phyloP scores from a whole-genome alignment of 129 eudicot species.

The Helianthus tuberosus region DNA sequence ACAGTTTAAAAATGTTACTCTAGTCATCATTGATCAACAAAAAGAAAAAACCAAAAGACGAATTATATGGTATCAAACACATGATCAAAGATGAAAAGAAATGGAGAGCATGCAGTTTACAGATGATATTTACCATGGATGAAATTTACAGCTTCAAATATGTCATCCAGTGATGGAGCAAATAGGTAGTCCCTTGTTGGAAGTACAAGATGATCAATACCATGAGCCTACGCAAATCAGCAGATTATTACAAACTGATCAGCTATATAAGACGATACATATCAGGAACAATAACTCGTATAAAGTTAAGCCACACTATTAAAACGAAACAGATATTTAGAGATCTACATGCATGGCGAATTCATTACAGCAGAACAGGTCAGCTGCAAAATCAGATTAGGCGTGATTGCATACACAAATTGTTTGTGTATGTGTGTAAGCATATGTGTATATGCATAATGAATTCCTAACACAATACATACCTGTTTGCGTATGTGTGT shows the following conservation, averaged over 20 bases:
- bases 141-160: constrained; percentile 33
- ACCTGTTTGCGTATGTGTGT: neutral
- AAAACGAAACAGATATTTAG: neutral
- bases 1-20: too few species aligned
- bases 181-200: constrained; percentile 86
- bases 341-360: neutral
- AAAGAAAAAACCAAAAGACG: too few species aligned
- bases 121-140: constrained; percentile 55
- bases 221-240: constrained; percentile 44
- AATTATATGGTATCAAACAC: neutral
- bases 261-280: too few species aligned
- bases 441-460: too few species aligned
- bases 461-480: too few species aligned
- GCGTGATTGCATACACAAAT: neutral
- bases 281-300: neutral
- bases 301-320: neutral
- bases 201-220: constrained; percentile 67
- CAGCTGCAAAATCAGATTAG: neutral
- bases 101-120: neutral
- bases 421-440: neutral
- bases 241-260: too few species aligned
- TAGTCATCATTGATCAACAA: too few species aligned
- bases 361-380: neutral
- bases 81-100: neutral
- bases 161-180: constrained; percentile 69